Evolutionary conservation across 73 alveolate species (phyloP).

Genomic region (Stentor coeruleus): DNA sequence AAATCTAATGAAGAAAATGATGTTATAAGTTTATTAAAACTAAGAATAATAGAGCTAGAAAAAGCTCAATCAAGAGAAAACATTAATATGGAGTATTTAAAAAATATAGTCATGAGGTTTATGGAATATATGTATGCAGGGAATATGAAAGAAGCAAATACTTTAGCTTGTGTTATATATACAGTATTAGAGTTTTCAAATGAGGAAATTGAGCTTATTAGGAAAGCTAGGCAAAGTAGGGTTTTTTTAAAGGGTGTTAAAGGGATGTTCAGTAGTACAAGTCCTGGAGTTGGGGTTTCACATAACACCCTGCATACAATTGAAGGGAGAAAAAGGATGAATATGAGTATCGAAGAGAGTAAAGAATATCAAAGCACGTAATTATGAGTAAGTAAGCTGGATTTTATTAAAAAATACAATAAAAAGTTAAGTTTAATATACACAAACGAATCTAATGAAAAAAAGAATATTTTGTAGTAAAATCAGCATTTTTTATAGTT

Average conservation of each 20-base stretch:
- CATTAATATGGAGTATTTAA: conserved; percentile 24
- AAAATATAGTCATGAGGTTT: conserved; percentile 25
- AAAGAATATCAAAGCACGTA: too few relatives aligned
- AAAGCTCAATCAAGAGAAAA: conserved; percentile 8
- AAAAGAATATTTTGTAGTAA: too few relatives aligned
- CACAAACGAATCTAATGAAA: too few relatives aligned
- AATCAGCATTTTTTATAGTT: too few relatives aligned
- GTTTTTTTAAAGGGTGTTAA: neutral
- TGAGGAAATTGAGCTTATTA: conserved; percentile 21
- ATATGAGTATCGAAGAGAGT: too few relatives aligned
- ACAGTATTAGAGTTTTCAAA: neutral
- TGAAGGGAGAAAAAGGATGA: conserved; percentile 9
- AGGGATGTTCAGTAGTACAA: neutral
- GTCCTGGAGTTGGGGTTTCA: conserved; percentile 22
- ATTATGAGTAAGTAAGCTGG: too few relatives aligned
- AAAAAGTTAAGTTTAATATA: too few relatives aligned
- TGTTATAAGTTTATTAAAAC: neutral
- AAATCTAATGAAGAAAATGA: conserved; percentile 16
- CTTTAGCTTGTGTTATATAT: conserved; percentile 11
- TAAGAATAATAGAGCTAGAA: conserved; percentile 23
- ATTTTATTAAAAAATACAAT: too few relatives aligned
- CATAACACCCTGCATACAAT: conserved; percentile 20
- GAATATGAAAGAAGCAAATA: conserved; percentile 21
- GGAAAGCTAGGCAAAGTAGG: neutral
- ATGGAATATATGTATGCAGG: conserved; percentile 27